Base-by-base conservation (phyloP, 331 rosid genomes). In the Cucumis variabilis region DNA sequence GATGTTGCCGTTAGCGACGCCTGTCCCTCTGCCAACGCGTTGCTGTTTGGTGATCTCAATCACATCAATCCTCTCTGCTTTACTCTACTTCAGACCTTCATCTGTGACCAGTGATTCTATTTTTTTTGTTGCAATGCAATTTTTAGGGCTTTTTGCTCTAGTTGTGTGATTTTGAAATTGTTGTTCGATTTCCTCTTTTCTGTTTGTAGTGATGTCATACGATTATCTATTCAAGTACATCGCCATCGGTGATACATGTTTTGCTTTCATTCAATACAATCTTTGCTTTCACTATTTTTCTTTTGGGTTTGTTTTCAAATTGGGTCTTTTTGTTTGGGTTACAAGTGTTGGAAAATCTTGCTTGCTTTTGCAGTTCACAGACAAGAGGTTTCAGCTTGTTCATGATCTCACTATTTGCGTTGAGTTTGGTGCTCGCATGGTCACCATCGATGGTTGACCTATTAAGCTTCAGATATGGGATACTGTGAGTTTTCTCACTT, bases 381-480 rank as follows among this genome's bases (percentile, higher is more conserved):
- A 96, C 90, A 95, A 95, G 90, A 92, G 99, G 88, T 95, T 96
- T 89, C 99, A 96, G 87, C 99, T 98, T 3, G 98, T 96, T 28
- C 99, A 96, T 90, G 99, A 96, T 92, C 97, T 96, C 89, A 96
- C 99, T 77, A 96, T 96, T 74, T 98, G 99, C 27, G 99, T 95
- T 41, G 99, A 96, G 88, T 96, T 96, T 86, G 99, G 99, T 23
- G 98, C 99, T 88, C 96, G 99, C 11, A 95, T 96, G 98, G 97
- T 95, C 89, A 90, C 96, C 89, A 95, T 96, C 83, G 96, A 93
- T 46, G 89, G 87, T 20, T 93, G 96, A 5, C 99, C 98, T 30
- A 74, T 94, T 69, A 96, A 96, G 98, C 99, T 96, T 79, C 99
- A 96, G 94, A 96, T 96, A 92, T 96, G 99, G 99, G 99, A 96